phyloP scores from a whole-genome alignment of 148 eudicot genomes.

The Rhododendron kiyosumense region DNA sequence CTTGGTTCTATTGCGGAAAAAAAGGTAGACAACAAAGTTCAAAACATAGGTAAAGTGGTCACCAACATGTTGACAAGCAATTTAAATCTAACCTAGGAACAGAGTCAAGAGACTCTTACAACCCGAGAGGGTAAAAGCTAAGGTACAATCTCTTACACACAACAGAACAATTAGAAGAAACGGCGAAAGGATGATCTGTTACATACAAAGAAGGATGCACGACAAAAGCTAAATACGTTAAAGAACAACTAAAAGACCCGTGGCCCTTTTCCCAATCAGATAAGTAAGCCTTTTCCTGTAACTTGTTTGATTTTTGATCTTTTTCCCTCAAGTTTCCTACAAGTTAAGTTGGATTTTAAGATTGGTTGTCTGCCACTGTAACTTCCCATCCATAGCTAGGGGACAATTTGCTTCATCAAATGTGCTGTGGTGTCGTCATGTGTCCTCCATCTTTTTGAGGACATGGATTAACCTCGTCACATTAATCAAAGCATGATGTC shows the following conservation, averaged over 20 bases:
- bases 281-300: not conserved
- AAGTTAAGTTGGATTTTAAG: not conserved
- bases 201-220: not conserved
- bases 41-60: not conserved
- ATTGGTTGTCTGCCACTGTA: not conserved
- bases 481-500: not conserved
- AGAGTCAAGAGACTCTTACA: not conserved
- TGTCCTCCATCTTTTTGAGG: not conserved
- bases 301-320: not conserved
- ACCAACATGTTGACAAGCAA: not conserved
- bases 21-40: not conserved
- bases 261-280: not conserved
- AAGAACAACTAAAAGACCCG: not conserved
- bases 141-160: not conserved
- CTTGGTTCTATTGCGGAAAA: not conserved
- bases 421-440: not conserved
- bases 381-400: not conserved
- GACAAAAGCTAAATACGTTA: not conserved
- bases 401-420: not conserved
- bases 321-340: not conserved
- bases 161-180: not conserved
- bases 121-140: not conserved
- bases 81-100: not conserved
- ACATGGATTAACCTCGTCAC: not conserved
- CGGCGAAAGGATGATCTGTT: not conserved